Conservation (phyloP, 2,329 filamentous ascomycete species). For the Zymoseptoria brevis region DNA sequence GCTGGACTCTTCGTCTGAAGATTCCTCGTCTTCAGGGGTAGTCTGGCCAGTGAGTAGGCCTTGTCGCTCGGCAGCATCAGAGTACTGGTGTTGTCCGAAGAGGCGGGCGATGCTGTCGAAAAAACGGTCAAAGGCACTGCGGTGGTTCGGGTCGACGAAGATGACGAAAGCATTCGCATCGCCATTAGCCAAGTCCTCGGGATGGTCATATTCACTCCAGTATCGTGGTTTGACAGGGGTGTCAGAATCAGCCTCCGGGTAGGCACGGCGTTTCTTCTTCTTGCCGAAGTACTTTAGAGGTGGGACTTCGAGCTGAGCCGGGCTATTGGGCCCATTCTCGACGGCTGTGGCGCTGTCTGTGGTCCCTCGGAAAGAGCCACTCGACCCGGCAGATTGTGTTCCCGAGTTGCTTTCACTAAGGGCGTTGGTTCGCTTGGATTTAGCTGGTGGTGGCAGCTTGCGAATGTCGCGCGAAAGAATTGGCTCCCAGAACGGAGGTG, state of each 20-base stretch:
- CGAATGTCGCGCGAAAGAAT: slow-evolving; percentile 45
- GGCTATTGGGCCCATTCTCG: slow-evolving; percentile 25
- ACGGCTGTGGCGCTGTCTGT: slow-evolving; percentile 27
- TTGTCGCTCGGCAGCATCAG: slow-evolving; percentile 17
- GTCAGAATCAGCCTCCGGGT: slow-evolving; percentile 14
- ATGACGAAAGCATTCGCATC: slow-evolving; percentile 56
- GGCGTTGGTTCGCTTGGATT: slow-evolving; percentile 15
- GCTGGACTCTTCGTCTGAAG: slow-evolving; percentile 24
- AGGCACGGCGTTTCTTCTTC: slow-evolving; percentile 35
- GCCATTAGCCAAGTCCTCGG: slow-evolving; percentile 57
- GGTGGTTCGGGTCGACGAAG: slow-evolving; percentile 63
- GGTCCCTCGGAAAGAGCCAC: slow-evolving; percentile 31
- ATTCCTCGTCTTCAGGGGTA: slow-evolving; percentile 22
- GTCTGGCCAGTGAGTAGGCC: slow-evolving; percentile 9
- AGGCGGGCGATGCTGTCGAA: slow-evolving; percentile 43
- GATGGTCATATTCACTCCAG: slow-evolving; percentile 84
- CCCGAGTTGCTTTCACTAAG: slow-evolving; percentile 9
- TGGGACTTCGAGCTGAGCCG: slow-evolving; percentile 32
- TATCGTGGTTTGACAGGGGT: slow-evolving; percentile 41
- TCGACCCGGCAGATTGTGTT: slow-evolving; percentile 25
- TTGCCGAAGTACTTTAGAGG: slow-evolving; percentile 34
- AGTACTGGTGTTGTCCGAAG: slow-evolving; percentile 24
- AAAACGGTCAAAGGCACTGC: slow-evolving; percentile 57
- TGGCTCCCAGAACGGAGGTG: slow-evolving; percentile 42
- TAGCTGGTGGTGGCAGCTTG: slow-evolving; percentile 40